Base-by-base conservation (phyloP, 768 basidiomycete genomes). In the Rossbeevera mucosa region DNA sequence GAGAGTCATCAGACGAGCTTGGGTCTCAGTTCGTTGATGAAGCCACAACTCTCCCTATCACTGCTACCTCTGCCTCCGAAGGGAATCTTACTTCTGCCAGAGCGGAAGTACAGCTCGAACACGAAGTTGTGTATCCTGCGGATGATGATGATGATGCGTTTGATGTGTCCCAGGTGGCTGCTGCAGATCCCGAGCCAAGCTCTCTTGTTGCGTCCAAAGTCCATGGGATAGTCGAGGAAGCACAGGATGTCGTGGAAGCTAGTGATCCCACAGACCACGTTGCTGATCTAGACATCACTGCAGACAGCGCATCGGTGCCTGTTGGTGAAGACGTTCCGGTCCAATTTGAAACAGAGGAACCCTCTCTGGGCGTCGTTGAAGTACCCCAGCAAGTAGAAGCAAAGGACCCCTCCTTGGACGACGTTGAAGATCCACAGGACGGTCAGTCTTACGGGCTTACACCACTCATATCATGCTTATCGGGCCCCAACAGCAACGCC, bases 21-120 rank as follows among this genome's bases (percentile, higher is more conserved):
- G 22, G 12, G 25, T 2, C 59, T 61, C 59, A 50, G 50, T 61
- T 21, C 14, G 55, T 36, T 31, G 44, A 49, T 22, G 58, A 41
- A 14, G 36, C 47, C 25, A 40, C 33, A 47, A 38, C 21, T 9
- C 5, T 28, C 18, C 14, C 43, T 25, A 14, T 13, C 22, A 30
- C 28, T 43, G 26, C 7, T 31, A n/a, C 31, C 29, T 26, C 33
- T 38, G 50, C 21, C 7, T 14, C 54, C 47, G 47, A 51, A 21
- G 50, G 51, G 42, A 18, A 38, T 11, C 40, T 44, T 25, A 11
- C 22, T 16, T 26, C 36, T 25, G 30, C 24, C 24, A 6, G 45
- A 45, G 54, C 40, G 44, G 51, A 58, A 22, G 31, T 5, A 41
- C 29, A 33, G 13, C 4, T 21, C 7, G 44, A 26, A 16, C 11